Evolutionary conservation across 768 basidiomycete genomes (phyloP), one percentile per base, ranked within the genome.

Genomic region (Obba rivulosa): DNA sequence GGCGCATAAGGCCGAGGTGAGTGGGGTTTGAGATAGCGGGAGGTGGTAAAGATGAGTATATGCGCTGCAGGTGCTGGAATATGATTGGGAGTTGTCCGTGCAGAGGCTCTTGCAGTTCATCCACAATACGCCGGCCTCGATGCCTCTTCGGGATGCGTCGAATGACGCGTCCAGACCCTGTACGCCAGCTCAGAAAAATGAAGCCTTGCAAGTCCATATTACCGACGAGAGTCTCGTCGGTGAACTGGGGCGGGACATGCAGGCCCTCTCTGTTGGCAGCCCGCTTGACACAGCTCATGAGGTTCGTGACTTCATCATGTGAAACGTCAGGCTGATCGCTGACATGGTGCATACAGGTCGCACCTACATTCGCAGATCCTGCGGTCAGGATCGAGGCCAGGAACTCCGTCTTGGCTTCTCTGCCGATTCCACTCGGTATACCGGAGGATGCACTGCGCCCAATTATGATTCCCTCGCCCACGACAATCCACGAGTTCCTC

Each of bases 401-500:
- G 62, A 76, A 81, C 53, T 66, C 74, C 4, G 63, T 80, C 13
- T 66, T 90, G 4, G 77, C 79, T 1, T 55, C 67, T 2, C 76
- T 90, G 35, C 85, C 85, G 8, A 65, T 89, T 4, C 87, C 87
- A 5, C 59, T 67, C 2, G 76, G 76, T 43, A 75, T 80, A 34
- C 85, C 86, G 0, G 77, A 80, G 34, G 82, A 84, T 44, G 76
- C 76, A 1, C 69, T 90, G 40, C 80, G 75, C 43, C 87, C 87
- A 0, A 81, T 90, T 47, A 53, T 79, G 42, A 77, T 90, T 23
- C 86, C 85, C 7, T 51, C 78, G 8, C 72, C 81, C 8, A 72
- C 79, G 52, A 82, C 79, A 14, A 61, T 90, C 11, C 80, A 85
- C 39, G 87, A 89, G 49, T 87, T 88, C 54, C 67, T 88, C 3